Evolutionary conservation across 306 rosid species (phyloP), one percentile per base, ranked within the genome.

Genomic region (Glycine soja): DNA sequence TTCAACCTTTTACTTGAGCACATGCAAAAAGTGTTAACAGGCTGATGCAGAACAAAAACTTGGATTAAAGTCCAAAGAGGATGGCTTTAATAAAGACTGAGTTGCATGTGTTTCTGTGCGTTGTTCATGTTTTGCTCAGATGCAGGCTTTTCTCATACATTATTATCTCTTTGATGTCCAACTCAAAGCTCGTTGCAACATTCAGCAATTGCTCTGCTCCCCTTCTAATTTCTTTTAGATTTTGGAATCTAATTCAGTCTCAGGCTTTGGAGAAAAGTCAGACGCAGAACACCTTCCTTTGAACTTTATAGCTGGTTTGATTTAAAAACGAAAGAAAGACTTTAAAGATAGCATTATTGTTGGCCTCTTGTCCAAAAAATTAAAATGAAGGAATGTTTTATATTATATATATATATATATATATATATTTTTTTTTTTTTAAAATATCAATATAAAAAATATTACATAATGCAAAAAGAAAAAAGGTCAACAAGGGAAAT

Each of bases 21-120:
- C 85, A 81, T 68, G 88, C 51, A 46, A 72, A 81, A 77, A 68
- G 88, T 73, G 74, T 7, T 4, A 80, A 51, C n/a, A 5, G 42
- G 5, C 0, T 54, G 64, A 15, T 38, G n/a, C 4, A 52, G 47
- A 70, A 74, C 75, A 4, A 45, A 38, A 79, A 47, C 51, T 32
- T 45, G 6, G 62, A 54, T 52, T 77, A 64, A 72, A 81, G 83
- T 42, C 7, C 8, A 66, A 15, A 66, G 72, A 85, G 34, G 7
- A 14, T 30, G 34, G 6, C 74, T 78, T 78, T 66, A 40, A 73
- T 57, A 71, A 81, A 84, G 45, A 59, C 11, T 51, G 69, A 52
- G 48, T 61, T 70, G 18, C 70, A 80, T 51, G 83, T 79, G 61
- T 32, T 42, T n/a, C 34, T 34, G 74, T 30, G 72, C 62, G 4